Base-by-base conservation (phyloP, 345 rosid species). In the Passiflora organensis region DNA sequence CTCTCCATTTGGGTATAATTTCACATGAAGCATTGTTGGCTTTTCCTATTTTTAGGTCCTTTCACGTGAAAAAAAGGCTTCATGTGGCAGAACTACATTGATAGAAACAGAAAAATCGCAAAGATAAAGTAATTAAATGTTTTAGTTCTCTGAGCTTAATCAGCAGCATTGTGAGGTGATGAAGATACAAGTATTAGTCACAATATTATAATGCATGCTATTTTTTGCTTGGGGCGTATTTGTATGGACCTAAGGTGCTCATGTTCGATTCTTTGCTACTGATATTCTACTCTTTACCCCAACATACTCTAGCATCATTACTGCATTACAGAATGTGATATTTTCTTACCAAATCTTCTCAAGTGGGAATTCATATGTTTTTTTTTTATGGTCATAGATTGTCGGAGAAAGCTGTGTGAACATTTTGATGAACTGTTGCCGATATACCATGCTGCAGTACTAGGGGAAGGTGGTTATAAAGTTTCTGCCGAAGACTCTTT, bases 401-500 rank as follows among this genome's bases (percentile, higher is more conserved):
- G 99, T 58, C 84, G 95, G 32, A 87, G 80, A 64, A 85, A 86
- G 77, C 88, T 94, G 36, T 83, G 85, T 66, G 87, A 82, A 56
- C 82, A 82, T 76, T 76, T 86, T 66, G 87, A 87, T 28, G 87
- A 82, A 57, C 86, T 94, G 55, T 89, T 85, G 63, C 72, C 75
- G 24, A 78, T 94, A 75, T 94, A 94, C 66, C 82, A 73, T 56
- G 76, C 77, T 68, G 91, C 97, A 63, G 78, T 87, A 37, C 83
- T 74, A 58, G 96, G 88, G 43, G 85, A 82, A 73, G 90, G 84
- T 69, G 77, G 82, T 63, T 80, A 81, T 61, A 94, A 87, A 80
- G 87, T 83, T 50, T 83, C 96, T 58, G 84, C 96, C 1, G 99
- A 85, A 68, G 99, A 94, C 71, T 85, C 96, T 4, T 66, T 89